These are phyloP conservation scores for Pholiota adiposa DNA, from an alignment of 1,284 basidiomycete species.

Conservation along the genomic window DNA sequence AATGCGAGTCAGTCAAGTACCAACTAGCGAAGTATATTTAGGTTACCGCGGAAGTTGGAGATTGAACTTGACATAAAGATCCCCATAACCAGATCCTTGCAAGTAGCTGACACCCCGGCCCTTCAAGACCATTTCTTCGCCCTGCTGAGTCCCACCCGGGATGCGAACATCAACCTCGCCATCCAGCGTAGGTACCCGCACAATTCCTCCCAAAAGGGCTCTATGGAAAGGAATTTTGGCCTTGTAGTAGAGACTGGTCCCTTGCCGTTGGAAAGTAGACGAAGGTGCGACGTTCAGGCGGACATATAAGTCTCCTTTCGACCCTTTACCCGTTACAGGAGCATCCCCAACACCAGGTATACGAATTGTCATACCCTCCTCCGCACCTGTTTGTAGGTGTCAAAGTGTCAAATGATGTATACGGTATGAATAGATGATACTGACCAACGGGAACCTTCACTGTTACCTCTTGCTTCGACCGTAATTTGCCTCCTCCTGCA, in stretches of 20 bases:
- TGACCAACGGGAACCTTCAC: conserved; percentile 87
- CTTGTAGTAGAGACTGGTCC: conserved; percentile 90
- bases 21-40: conserved; percentile 15
- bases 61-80: conserved; percentile 90
- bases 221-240: conserved; percentile 92
- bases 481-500: conserved; percentile 88
- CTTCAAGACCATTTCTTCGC: conserved; percentile 95
- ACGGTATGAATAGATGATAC: conserved; percentile 31
- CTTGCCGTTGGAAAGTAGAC: conserved; percentile 90
- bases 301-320: conserved; percentile 86
- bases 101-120: conserved; percentile 84
- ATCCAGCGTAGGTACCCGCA: conserved; percentile 94
- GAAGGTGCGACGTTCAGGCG: conserved; percentile 86
- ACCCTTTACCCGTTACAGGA: conserved; percentile 79
- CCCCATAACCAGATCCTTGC: conserved; percentile 75
- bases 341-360: conserved; percentile 87
- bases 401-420: conserved; percentile 14
- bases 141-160: conserved; percentile 93
- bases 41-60: conserved; percentile 87
- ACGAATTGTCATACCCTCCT: conserved; percentile 95
- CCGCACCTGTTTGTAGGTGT: conserved; percentile 68
- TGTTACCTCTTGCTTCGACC: conserved; percentile 77
- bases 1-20: conserved; percentile 19
- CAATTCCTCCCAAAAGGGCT: conserved; percentile 90
- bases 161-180: conserved; percentile 96